Percentiles rank a stretch among this genome's conserved stretches.
Evolutionary conservation across 176 grass and related monocot species (phyloP).

Genomic region (Oryza australiensis): DNA sequence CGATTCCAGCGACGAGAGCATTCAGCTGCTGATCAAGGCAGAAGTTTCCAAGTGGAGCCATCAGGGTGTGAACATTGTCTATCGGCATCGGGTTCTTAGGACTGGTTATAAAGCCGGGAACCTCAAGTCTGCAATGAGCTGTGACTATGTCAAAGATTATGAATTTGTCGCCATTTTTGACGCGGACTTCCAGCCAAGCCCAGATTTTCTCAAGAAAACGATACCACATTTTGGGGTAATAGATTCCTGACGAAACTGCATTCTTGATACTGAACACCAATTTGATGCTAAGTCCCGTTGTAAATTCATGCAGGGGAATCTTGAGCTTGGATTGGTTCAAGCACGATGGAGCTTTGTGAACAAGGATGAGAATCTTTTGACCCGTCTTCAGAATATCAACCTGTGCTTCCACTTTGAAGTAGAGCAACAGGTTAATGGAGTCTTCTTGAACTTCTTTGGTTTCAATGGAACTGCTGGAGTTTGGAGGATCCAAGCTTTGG

Average conservation of each 20-base stretch:
- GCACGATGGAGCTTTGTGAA: slow-evolving; percentile 80
- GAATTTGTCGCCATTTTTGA: slow-evolving; percentile 86
- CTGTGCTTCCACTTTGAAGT: slow-evolving; percentile 84
- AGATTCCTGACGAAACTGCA: not conserved
- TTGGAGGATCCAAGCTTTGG: slow-evolving; percentile 81
- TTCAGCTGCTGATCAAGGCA: slow-evolving; percentile 56
- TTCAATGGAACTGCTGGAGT: slow-evolving; percentile 85
- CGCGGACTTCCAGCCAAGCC: slow-evolving; percentile 75
- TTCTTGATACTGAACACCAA: not conserved
- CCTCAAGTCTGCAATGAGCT: slow-evolving; percentile 82
- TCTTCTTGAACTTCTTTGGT: slow-evolving; percentile 75
- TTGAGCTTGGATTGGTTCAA: slow-evolving; percentile 74
- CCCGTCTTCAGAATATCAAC: slow-evolving; percentile 83
- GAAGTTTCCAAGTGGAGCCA: slow-evolving; percentile 77
- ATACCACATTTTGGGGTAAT: slow-evolving; percentile 78
- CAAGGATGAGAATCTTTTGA: slow-evolving; percentile 71
- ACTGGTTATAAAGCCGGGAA: slow-evolving; percentile 87
- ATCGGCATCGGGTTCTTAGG: slow-evolving; percentile 63
- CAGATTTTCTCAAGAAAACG: slow-evolving; percentile 80
- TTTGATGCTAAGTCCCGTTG: not conserved
- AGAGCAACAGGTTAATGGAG: slow-evolving; percentile 81
- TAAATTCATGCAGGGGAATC: slow-evolving; percentile 55
- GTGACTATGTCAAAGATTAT: slow-evolving; percentile 75
- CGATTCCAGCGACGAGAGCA: slow-evolving; percentile 65
- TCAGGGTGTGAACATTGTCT: slow-evolving; percentile 65